Percentiles rank a stretch among this genome's conserved stretches.
Evolutionary conservation across 371 early-diverging fungal species (phyloP).

Genomic region (Zancudomyces culisetae): DNA sequence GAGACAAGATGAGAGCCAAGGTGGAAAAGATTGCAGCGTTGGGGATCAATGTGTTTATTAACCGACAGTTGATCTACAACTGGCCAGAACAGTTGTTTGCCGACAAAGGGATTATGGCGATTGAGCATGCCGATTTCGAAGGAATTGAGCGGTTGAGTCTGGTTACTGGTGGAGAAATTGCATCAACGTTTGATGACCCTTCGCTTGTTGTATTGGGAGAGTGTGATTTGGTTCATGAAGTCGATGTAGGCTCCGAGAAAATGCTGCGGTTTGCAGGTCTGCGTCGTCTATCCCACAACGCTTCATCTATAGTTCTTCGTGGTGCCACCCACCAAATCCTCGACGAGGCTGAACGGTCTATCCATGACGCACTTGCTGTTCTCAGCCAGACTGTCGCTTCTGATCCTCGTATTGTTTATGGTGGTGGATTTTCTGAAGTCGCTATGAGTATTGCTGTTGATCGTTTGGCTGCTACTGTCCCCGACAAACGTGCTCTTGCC

Average conservation of each 20-base stretch:
- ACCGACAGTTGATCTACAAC: constrained; percentile 99
- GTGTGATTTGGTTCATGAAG: constrained; percentile 92
- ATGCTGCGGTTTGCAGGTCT: constrained; percentile 95
- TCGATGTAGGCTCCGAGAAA: constrained; percentile 94
- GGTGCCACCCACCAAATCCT: constrained; percentile 95
- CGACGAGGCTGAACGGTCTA: constrained; percentile 98
- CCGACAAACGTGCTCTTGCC: constrained; percentile 94
- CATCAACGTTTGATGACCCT: constrained; percentile 97
- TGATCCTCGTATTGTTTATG: constrained; percentile 92
- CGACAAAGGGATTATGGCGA: constrained; percentile 86
- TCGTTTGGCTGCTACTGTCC: constrained; percentile 71
- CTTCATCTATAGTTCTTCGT: constrained; percentile 95
- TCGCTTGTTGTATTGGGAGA: constrained; percentile 85
- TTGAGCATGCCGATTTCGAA: constrained; percentile 99
- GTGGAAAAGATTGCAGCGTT: constrained; percentile 94
- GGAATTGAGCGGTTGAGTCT: constrained; percentile 96
- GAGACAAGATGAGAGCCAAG: constrained; percentile 96
- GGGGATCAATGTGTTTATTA: constrained; percentile 97
- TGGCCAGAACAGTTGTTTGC: constrained; percentile 98
- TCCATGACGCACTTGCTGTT: constrained; percentile 98
- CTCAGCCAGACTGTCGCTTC: constrained; percentile 85
- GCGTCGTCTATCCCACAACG: constrained; percentile 69
- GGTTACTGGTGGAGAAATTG: constrained; percentile 94
- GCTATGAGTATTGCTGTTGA: constrained; percentile 93
- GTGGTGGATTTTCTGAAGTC: constrained; percentile 97